Evolutionary conservation across 345 rosid species (phyloP), one percentile per base, ranked within the genome.

Genomic region (Linum usitatissimum): DNA sequence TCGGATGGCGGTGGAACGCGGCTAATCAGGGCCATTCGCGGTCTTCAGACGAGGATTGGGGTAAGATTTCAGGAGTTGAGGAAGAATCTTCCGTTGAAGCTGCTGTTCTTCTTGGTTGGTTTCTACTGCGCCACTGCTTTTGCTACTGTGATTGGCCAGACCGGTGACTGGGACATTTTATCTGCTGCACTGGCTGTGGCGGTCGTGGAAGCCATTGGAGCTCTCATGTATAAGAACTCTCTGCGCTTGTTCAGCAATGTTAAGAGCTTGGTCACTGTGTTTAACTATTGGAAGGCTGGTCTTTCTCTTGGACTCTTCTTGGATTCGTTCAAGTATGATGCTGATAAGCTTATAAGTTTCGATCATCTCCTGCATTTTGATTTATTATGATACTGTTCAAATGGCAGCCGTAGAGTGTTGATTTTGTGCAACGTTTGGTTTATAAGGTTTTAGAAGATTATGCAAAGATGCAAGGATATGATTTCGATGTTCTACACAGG

Each of bases 161-260:
- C 93, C 10, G 98, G 95, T 62, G 98, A 92, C 61, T 92, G 96
- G 98, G 98, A 92, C 84, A 91, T 88, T 56, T 76, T 92, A 17
- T 86, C 98, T 66, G 98, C 96, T 64, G 95, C 81, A 40, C 74
- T 88, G 53, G 96, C 96, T 23, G 91, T 84, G 39, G 72, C 73
- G 31, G 76, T 85, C 30, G 95, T 88, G 17, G 98, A 92, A 75
- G 91, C 82, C 39, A 91, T 91, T 14, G 96, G 96, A 70, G 90
- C 91, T n/a, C 84, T 92, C 64, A 88, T 80, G 92, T 86, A 92
- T 61, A 79, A 74, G 34, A 84, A 79, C 42, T 86, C 96, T 30
- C 61, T 84, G 64, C 83, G 83, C 18, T 23, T 82, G 59, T 55
- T 85, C 60, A 71, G 68, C 79, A 79, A 61, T 63, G 68, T 79